Evolutionary conservation across 345 rosid genomes (phyloP), one percentile per base, ranked within the genome.

Genomic region (Citrus australasica): DNA sequence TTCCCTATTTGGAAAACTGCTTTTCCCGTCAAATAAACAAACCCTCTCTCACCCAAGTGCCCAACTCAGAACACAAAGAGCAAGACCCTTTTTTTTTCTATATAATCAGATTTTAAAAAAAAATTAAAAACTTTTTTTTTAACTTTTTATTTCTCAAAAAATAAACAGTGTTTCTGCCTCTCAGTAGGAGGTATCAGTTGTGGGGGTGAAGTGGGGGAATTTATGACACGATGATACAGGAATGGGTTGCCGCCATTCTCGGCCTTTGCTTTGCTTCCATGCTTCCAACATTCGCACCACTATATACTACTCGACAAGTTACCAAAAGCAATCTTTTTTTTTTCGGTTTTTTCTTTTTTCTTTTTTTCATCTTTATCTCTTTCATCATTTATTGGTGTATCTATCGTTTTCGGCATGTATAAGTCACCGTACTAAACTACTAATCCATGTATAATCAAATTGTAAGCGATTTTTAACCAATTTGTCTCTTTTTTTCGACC

Each of bases 211-310:
- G 81, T 35, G 35, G 71, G 82, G 82, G 80, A 62, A 62, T 77
- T 75, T 67, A 79, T 74, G 76, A 78, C 35, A 75, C 74, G 69
- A 73, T 53, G 75, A 81, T 76, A 24, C 22, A 21, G 65, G 28
- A 19, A 83, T 89, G 87, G 88, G 89, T 87, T 88, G 89, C 93
- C 92, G 89, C 92, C 92, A 85, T 82, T 88, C 83, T 79, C 28
- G 81, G 82, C 90, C 84, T 84, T 74, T 84, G 83, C 78, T 78
- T 81, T 91, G 97, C 93, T 87, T 92, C 97, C 93, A 87, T 92
- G 89, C 87, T 88, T 88, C 93, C 91, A 90, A 92, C 94, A 92
- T 87, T 89, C 93, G 88, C 88, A 87, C 86, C 90, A 46, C 17
- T 13, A 46, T 46, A 46, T 24, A 72, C 83, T 60, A 86, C 74